Base-by-base conservation (phyloP, 805 yeast genomes). In the Candida oleophila region DNA sequence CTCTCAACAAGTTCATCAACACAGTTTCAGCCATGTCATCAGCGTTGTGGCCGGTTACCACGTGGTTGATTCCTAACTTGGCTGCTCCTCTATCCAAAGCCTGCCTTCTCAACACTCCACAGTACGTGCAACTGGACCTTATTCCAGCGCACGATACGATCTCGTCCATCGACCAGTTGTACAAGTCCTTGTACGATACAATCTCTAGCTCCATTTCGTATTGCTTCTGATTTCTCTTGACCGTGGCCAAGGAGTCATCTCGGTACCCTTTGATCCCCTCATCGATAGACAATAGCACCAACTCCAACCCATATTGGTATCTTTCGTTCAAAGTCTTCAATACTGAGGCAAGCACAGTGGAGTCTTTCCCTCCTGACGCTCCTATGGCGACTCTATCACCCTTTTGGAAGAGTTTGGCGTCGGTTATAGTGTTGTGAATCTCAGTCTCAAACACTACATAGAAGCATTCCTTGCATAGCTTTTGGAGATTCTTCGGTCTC, bases 1-100 rank as follows among this genome's bases (percentile, higher is more conserved):
- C 99, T 56, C 99, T 76, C 22, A 94, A 69, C 38, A 94, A 67
- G 65, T 94, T 94, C 98, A 94, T 92, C 45, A 94, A 67, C 3
- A 94, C 96, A 0, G 99, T 94, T 60, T 94, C 99, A 1, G 99
- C 99, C 89, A 94, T 87, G 68, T 94, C 99, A 65, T 94, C 99
- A 0, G 99, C 99, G 64, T 94, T 94, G 66, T 94, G 99, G 2
- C 99, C 99, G 0, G 99, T 94, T 1, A 94, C 95, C 28, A 94
- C 94, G 66, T 94, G 99, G 45, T 77, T 75, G 43, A 94, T 90
- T 0, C 85, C 89, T 20, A 92, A 68, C 60, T 84, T 86, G 9
- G 87, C 83, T 2, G 98, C 97, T 2, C 99, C 99, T 55, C 99
- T 76, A 64, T 94, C 99, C 41, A 94, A 69, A 0, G 99, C 97